These are phyloP conservation scores for Pterula multifida DNA, from an alignment of 1,284 basidiomycete genomes.

Conservation along the genomic window DNA sequence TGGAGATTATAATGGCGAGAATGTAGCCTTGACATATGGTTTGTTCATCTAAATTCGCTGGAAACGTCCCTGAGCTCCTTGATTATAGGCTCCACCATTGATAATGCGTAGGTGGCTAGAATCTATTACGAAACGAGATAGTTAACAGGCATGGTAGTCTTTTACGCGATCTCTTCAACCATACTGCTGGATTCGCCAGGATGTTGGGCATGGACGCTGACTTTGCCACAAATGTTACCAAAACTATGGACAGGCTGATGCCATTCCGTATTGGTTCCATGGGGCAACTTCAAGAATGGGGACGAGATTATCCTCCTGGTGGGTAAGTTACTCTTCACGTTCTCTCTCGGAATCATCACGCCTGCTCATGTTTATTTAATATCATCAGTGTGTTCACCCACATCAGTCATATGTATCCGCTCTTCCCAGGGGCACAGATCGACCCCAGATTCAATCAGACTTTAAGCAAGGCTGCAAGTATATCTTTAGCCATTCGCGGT, in stretches of 20 bases:
- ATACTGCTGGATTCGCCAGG: conserved; percentile 10
- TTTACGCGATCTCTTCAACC: conserved; percentile 12
- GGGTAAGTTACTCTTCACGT: neutral
- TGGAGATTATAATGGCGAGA: conserved; percentile 9
- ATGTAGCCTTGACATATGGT: conserved; percentile 11
- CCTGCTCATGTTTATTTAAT: neutral
- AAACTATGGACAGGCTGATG: conserved; percentile 8
- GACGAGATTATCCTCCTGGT: conserved; percentile 9
- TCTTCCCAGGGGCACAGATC: conserved; percentile 12
- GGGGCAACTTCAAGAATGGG: conserved; percentile 13
- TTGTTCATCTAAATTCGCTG: neutral
- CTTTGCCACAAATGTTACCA: conserved; percentile 9
- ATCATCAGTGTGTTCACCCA: neutral
- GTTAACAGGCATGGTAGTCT: conserved; percentile 3
- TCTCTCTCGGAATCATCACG: neutral
- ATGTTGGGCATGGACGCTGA: conserved; percentile 10
- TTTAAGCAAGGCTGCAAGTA: conserved; percentile 10
- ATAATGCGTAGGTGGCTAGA: conserved; percentile 9
- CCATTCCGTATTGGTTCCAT: conserved; percentile 11
- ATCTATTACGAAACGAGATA: neutral
- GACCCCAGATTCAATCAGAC: conserved; percentile 11
- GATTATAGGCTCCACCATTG: conserved; percentile 10
- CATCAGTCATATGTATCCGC: conserved; percentile 4
- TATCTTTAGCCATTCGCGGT: conserved; percentile 10
- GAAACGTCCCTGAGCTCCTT: neutral